Conservation (phyloP, 202 grass and related monocot genomes). For the Cymbopogon flexuosus region DNA sequence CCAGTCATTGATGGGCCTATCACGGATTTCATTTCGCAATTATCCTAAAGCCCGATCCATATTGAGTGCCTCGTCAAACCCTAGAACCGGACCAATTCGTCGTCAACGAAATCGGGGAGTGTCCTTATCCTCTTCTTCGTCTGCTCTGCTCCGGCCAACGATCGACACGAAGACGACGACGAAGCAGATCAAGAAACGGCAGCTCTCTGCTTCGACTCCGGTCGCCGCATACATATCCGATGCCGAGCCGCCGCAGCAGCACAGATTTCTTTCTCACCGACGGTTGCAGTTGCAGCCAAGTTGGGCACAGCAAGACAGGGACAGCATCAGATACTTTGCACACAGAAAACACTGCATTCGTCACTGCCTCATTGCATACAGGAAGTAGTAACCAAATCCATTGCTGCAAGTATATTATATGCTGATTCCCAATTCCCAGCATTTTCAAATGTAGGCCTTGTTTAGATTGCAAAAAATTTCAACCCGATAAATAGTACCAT, state of each 20-base stretch:
- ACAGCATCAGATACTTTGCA: background rate
- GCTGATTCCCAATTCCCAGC: no score
- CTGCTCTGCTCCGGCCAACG: background rate
- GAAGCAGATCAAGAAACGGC: background rate
- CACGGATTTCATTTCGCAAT: no score
- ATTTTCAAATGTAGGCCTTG: no score
- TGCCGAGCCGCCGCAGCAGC: background rate
- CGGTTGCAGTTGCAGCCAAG: background rate
- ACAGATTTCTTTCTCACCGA: background rate
- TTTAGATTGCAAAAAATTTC: no score
- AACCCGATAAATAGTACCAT: no score
- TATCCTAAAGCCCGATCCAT: no score
- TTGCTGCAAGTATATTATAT: no score
- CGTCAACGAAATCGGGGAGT: background rate
- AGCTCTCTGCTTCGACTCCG: background rate
- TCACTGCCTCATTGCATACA: no score
- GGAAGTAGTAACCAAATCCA: no score
- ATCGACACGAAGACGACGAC: background rate
- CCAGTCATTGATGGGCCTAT: no score
- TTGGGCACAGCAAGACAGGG: background rate
- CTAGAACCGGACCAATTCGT: background rate
- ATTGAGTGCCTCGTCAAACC: background rate
- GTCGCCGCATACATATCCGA: slow-evolving; percentile 3
- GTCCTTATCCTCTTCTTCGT: background rate
- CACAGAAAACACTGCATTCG: background rate